Evolutionary conservation across 306 rosid genomes (phyloP).

Genomic region (Lablab purpureus): DNA sequence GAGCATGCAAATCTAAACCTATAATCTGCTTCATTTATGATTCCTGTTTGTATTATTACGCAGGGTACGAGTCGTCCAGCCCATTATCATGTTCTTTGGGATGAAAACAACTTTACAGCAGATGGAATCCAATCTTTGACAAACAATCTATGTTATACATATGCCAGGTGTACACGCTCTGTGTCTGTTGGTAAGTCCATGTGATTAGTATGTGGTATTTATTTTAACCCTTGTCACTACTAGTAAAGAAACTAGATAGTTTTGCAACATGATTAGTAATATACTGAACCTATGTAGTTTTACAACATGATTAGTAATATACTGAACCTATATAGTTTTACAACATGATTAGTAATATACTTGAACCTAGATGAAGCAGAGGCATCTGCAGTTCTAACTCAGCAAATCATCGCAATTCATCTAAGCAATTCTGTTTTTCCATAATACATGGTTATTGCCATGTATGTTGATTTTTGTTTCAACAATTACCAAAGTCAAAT

Average conservation of each 20-base stretch:
- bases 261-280: too few relatives aligned
- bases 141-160: conserved; percentile 93
- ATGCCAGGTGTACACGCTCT: conserved; percentile 95
- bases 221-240: not conserved
- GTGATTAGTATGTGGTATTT: conserved; percentile 1
- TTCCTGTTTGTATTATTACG: conserved; percentile 23
- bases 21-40: not conserved
- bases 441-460: too few relatives aligned
- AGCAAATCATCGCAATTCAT: not conserved
- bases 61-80: conserved; percentile 99
- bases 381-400: not conserved
- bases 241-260: not conserved
- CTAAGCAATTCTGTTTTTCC: too few relatives aligned
- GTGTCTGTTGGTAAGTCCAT: conserved; percentile 86
- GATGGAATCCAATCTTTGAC: conserved; percentile 87
- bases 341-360: too few relatives aligned
- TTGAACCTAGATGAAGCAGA: too few relatives aligned
- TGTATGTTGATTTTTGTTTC: too few relatives aligned
- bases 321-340: too few relatives aligned
- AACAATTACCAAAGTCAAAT: too few relatives aligned
- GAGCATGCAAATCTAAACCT: conserved; percentile 11
- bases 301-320: too few relatives aligned
- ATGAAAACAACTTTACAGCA: conserved; percentile 91
- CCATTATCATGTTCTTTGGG: conserved; percentile 97
- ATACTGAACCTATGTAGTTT: too few relatives aligned